Evolutionary conservation across 805 yeast genomes (phyloP).

Genomic region (Metschnikowia sp.): DNA sequence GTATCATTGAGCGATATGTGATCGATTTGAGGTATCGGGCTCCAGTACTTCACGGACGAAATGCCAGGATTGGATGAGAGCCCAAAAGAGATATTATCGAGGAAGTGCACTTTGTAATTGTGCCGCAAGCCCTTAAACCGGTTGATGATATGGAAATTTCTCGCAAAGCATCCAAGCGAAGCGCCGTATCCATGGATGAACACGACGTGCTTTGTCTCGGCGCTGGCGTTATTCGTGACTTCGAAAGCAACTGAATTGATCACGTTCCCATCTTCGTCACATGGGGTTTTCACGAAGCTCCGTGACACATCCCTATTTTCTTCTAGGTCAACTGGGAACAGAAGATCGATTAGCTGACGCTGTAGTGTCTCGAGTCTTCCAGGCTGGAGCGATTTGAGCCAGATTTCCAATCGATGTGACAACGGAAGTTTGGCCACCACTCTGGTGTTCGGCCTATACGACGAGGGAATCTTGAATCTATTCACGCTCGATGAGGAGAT

Average conservation of each 20-base stretch:
- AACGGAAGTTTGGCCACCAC: slow-evolving; percentile 13
- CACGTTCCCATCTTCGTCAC: slow-evolving; percentile 26
- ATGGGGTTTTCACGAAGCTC: slow-evolving; percentile 16
- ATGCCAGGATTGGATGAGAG: slow-evolving; percentile 46
- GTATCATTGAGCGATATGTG: slow-evolving; percentile 26
- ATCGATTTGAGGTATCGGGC: slow-evolving; percentile 20
- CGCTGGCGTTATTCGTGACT: slow-evolving; percentile 23
- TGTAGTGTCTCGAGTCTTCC: slow-evolving; percentile 31
- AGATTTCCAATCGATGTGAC: slow-evolving; percentile 8
- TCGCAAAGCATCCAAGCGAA: slow-evolving; percentile 52
- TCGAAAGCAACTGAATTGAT: slow-evolving; percentile 36
- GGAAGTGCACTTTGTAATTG: slow-evolving; percentile 46
- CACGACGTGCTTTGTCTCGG: slow-evolving; percentile 40
- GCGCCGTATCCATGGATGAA: slow-evolving; percentile 60
- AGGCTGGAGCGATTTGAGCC: slow-evolving; percentile 23
- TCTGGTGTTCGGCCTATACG: slow-evolving; percentile 11
- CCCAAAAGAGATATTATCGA: slow-evolving; percentile 51
- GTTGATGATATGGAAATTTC: slow-evolving; percentile 45
- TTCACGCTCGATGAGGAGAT: background rate
- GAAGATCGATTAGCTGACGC: slow-evolving; percentile 31
- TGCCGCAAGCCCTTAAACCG: slow-evolving; percentile 23
- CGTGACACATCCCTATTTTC: slow-evolving; percentile 24
- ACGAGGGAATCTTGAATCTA: slow-evolving; percentile 8
- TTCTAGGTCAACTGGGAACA: slow-evolving; percentile 23
- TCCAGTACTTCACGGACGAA: slow-evolving; percentile 13